Conservation (phyloP, 2,329 filamentous ascomycete species). For the Helotiales sp. region DNA sequence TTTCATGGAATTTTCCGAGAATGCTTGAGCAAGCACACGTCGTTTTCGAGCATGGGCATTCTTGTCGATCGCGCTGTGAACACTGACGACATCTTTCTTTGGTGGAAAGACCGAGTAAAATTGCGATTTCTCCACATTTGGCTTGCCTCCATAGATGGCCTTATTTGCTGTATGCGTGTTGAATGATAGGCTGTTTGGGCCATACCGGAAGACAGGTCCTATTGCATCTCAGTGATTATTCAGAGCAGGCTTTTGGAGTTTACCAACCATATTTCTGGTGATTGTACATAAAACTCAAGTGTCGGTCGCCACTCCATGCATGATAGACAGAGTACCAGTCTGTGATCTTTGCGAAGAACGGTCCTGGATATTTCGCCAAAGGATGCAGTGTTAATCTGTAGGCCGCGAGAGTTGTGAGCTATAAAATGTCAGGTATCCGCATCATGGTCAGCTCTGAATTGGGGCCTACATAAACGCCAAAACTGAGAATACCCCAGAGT, state of each 20-base stretch:
- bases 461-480: neutral
- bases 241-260: neutral
- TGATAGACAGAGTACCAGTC: constrained; percentile 69
- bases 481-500: neutral
- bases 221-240: neutral
- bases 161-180: constrained; percentile 70
- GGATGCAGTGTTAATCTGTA: neutral
- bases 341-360: constrained; percentile 57
- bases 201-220: constrained; percentile 67
- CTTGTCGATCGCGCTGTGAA: constrained; percentile 72
- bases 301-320: constrained; percentile 71
- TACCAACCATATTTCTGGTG: constrained; percentile 69
- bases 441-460: neutral
- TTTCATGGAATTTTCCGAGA: constrained; percentile 41
- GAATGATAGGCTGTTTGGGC: constrained; percentile 75
- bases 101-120: constrained; percentile 76
- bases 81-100: constrained; percentile 64
- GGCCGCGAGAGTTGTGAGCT: neutral
- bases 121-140: constrained; percentile 66
- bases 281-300: constrained; percentile 69
- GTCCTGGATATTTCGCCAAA: constrained; percentile 1
- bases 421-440: neutral
- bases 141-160: constrained; percentile 63
- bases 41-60: constrained; percentile 68
- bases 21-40: constrained; percentile 63